Evolutionary conservation across 2,329 filamentous ascomycete species (phyloP).

Genomic region (Ophiosphaerella herpotricha): DNA sequence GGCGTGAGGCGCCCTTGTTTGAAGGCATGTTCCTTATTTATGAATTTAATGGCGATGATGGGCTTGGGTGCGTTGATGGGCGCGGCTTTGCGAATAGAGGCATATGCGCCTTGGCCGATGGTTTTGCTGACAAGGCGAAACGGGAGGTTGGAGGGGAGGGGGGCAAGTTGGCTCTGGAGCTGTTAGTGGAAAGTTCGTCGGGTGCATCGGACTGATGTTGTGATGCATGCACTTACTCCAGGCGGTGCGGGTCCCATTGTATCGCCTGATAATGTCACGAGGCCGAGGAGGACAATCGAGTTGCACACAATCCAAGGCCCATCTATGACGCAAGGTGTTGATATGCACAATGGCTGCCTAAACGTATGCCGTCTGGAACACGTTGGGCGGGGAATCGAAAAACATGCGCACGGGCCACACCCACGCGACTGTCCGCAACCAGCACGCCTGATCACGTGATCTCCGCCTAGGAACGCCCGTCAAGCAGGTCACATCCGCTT

Average conservation of each 20-base stretch:
- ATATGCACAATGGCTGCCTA: constrained; percentile 19
- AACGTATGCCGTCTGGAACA: background rate
- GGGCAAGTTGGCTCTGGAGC: constrained; percentile 75
- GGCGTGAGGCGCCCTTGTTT: constrained; percentile 84
- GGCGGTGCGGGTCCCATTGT: constrained; percentile 33
- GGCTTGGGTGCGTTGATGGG: constrained; percentile 71
- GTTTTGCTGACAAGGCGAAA: constrained; percentile 96
- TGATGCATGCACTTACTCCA: constrained; percentile 23
- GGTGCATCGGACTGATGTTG: background rate
- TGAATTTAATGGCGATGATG: constrained; percentile 96
- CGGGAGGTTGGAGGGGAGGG: constrained; percentile 81
- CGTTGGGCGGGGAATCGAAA: constrained; percentile 4
- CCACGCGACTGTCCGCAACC: constrained; percentile 12
- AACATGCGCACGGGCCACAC: constrained; percentile 16
- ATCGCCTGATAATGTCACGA: background rate
- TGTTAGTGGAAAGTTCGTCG: background rate
- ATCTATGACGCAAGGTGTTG: background rate
- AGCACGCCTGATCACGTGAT: constrained; percentile 16
- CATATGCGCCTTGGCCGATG: constrained; percentile 95
- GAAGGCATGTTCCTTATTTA: constrained; percentile 94
- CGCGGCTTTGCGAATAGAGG: constrained; percentile 96
- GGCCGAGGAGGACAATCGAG: background rate
- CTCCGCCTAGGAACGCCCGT: background rate
- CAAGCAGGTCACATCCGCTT: too few species aligned
- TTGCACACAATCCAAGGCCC: background rate